Base-by-base conservation (phyloP, 163 green algal genomes). In the Coccomyxa subellipsoidea region DNA sequence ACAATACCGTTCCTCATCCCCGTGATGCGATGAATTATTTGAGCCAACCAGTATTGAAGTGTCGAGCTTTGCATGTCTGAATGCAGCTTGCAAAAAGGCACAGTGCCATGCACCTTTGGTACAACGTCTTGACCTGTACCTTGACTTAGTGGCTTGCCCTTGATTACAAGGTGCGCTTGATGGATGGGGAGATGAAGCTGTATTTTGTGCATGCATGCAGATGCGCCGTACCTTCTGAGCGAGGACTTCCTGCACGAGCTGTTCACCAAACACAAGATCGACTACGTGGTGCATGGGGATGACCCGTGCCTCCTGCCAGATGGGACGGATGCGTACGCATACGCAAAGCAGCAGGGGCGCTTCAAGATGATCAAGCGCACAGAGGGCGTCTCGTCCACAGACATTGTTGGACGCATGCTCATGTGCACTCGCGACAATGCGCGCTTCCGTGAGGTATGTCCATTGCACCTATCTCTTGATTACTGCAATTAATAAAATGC, bases 321-420 rank as follows among this genome's bases (percentile, higher is more conserved):
- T 81, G 97, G 97, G 81, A 96, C 94, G 7, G 97, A 99, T 85
- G 97, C 96, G 0, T 99, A 99, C 87, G 97, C 91, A 38, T 88
- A 96, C 77, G 95, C 94, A 47, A 98, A 98, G 88, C 90, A 93
- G 81, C 89, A 95, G 79, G 54, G 78, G 40, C 54, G 78, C 34
- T 82, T 82, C 78, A 36, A 66, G 2, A 82, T 82, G 78, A 96
- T 99, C 84, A 98, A 98, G 87, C 90, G 97, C 40, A 99, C 97
- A 0, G 97, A 99, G 89, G 97, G 97, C 36, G 95, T 99, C 54
- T 97, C 92, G 84, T 97, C 92, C 23, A 99, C 97, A 2, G 97
- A 99, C 92, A 99, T 99, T 70, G 97, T 99, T 32, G 97, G 95
- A 3, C 91, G 97, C 79, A 99, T 99, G 95, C 92, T 99, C 31